phyloP scores from a whole-genome alignment of 2,329 filamentous ascomycete genomes.

The Sporothrix schenckii region DNA sequence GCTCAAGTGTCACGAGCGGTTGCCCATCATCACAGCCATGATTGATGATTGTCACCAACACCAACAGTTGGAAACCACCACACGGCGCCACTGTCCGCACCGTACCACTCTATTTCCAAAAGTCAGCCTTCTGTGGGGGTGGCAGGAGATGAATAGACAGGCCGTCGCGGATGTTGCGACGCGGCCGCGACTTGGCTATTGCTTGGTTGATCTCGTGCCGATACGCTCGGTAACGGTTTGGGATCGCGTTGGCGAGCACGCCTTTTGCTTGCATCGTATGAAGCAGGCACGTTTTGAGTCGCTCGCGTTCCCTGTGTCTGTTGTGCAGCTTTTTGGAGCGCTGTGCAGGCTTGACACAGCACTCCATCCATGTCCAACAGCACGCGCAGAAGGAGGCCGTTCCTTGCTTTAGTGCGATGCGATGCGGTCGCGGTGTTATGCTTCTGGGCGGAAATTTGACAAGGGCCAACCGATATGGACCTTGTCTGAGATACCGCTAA shows the following conservation, averaged over 20 bases:
- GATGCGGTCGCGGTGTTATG: background rate
- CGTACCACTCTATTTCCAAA: background rate
- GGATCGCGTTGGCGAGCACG: background rate
- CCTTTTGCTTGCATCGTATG: background rate
- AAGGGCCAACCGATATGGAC: background rate
- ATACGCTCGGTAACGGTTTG: conserved; percentile 10
- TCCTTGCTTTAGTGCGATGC: conserved; percentile 14
- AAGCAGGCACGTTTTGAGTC: conserved; percentile 2
- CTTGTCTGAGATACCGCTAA: conserved; percentile 11
- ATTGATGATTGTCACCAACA: background rate
- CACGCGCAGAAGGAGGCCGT: background rate
- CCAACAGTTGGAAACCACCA: background rate
- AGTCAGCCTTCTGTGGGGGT: background rate
- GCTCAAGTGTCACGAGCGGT: conserved; percentile 4
- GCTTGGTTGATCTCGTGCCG: background rate
- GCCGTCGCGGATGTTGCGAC: conserved; percentile 3
- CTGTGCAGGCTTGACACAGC: background rate
- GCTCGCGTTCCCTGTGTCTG: background rate
- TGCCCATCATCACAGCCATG: background rate
- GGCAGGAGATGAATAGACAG: background rate
- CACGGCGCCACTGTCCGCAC: background rate
- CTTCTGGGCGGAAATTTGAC: conserved; percentile 11
- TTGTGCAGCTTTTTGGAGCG: no score
- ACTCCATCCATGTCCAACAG: no score
- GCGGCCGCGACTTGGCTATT: background rate